Percentiles rank a stretch among this genome's conserved stretches.
Conservation (phyloP, 2,329 filamentous ascomycete species). For the Colletotrichum lini region DNA sequence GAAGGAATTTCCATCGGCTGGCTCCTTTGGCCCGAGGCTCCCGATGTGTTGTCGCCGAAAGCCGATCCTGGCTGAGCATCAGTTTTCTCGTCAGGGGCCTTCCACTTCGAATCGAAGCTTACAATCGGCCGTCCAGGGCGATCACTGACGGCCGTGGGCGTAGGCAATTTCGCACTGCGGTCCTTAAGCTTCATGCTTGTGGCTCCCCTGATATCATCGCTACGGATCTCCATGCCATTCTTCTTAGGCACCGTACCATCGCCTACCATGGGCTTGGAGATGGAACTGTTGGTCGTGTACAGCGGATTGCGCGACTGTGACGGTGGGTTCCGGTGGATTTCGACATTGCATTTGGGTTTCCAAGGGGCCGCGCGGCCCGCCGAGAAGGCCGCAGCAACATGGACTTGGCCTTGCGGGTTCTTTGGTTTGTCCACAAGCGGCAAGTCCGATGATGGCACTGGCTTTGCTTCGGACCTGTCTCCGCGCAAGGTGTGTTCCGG, state of each 20-base stretch:
- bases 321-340: slow-evolving; percentile 89
- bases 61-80: slow-evolving; percentile 69
- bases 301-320: slow-evolving; percentile 85
- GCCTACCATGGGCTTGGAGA: slow-evolving; percentile 48
- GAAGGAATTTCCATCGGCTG: slow-evolving; percentile 63
- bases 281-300: slow-evolving; percentile 78
- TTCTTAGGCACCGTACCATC: slow-evolving; percentile 71
- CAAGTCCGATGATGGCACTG: not conserved
- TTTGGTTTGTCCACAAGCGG: slow-evolving; percentile 63
- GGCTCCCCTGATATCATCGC: slow-evolving; percentile 89
- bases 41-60: slow-evolving; percentile 15
- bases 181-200: slow-evolving; percentile 92
- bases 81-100: slow-evolving; percentile 77
- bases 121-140: slow-evolving; percentile 93
- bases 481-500: slow-evolving; percentile 66
- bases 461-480: slow-evolving; percentile 44
- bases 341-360: slow-evolving; percentile 58
- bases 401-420: slow-evolving; percentile 72
- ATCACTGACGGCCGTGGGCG: slow-evolving; percentile 92
- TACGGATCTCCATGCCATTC: slow-evolving; percentile 85
- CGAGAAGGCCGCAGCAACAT: slow-evolving; percentile 64
- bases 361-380: slow-evolving; percentile 56
- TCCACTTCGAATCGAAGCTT: slow-evolving; percentile 93
- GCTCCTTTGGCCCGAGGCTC: slow-evolving; percentile 59
- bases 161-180: slow-evolving; percentile 88